phyloP scores from a whole-genome alignment of 2,329 filamentous ascomycete genomes.

The Alternaria sp. region DNA sequence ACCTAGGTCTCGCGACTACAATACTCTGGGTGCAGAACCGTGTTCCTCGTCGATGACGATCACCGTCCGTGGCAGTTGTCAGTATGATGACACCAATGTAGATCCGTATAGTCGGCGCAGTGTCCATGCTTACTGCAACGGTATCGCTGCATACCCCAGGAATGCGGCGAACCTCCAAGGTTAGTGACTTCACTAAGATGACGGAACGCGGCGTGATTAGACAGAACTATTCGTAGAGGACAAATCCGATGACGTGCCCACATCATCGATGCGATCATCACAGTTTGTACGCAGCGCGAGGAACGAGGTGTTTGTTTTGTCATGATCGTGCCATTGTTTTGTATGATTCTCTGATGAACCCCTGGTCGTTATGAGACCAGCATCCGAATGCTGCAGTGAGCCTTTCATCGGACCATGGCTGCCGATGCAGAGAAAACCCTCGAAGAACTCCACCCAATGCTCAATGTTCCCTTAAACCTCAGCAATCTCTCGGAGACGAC shows the following conservation, averaged over 20 bases:
- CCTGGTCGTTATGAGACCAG: conserved; percentile 45
- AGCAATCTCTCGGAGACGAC: conserved; percentile 95
- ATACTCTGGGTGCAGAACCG: background rate
- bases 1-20: background rate
- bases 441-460: conserved; percentile 44
- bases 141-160: background rate
- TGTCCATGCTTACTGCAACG: background rate
- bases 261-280: background rate
- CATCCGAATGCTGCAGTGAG: conserved; percentile 39
- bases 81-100: background rate
- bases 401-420: conserved; percentile 37
- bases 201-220: background rate
- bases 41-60: background rate
- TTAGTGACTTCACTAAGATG: background rate
- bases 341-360: conserved; percentile 43
- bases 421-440: conserved; percentile 45
- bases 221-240: background rate
- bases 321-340: conserved; percentile 47
- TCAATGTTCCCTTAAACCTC: conserved; percentile 72
- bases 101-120: background rate
- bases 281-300: background rate
- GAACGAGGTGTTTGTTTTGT: conserved; percentile 19
- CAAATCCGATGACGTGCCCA: background rate
- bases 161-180: background rate
- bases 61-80: background rate